Evolutionary conservation across 768 basidiomycete genomes (phyloP), one percentile per base, ranked within the genome.

Genomic region (Russula compacta): DNA sequence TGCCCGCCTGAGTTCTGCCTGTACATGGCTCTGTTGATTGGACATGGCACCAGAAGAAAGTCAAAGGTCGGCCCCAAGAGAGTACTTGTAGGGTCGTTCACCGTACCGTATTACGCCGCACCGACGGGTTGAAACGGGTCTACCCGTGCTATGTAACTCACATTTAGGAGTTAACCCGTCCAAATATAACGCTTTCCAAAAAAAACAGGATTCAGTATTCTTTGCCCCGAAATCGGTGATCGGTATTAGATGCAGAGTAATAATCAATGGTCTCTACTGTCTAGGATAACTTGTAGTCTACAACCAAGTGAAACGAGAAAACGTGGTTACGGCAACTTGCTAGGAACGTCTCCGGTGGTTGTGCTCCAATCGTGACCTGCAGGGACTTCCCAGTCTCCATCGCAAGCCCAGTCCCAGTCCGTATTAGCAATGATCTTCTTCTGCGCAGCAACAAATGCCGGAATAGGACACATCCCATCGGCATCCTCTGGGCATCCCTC

Each of bases 381-480:
- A 0, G 87, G 85, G 0, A 93, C 78, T 0, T 73, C 72, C 89
- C 91, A 95, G 65, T 88, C 77, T 3, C 87, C 89, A 66, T 78
- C 71, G 69, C 93, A 95, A 46, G 84, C 87, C 73, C 83, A 85
- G 7, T 69, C 73, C 84, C 87, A 95, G 69, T 92, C 86, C 19
- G 85, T 83, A 63, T 79, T 74, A 36, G 67, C 73, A 19, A 92
- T 84, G 40, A 81, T 81, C 72, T 82, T 78, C 73, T 82, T 78
- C 78, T 89, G 83, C 4, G 84, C 84, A 3, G 70, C 76, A 11
- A 93, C 81, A 71, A 94, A 95, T 2, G 80, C 78, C 19, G 80
- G 78, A 3, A 95, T 73, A 2, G 84, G 78, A 65, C 93, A 97
- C 74, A 92, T 77, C 8, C 93, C 93, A 56, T 90, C 82, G 58